phyloP scores from a whole-genome alignment of 2,329 filamentous ascomycete species.

The Huntiella decipiens region DNA sequence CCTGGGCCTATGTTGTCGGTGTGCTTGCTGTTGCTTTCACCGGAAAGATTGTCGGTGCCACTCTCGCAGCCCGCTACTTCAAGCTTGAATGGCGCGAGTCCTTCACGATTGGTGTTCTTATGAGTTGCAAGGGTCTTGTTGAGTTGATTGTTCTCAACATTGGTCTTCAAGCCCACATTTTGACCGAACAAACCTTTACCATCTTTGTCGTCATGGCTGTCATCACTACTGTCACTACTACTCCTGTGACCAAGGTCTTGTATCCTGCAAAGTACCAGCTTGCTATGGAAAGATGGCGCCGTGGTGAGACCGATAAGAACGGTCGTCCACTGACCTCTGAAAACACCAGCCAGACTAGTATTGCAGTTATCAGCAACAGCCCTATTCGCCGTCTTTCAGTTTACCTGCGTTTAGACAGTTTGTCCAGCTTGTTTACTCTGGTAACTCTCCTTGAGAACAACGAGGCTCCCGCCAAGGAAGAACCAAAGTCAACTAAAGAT shows the following conservation, averaged over 20 bases:
- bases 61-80: constrained; percentile 54
- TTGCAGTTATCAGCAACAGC: constrained; percentile 5
- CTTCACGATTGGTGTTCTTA: constrained; percentile 68
- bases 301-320: constrained; percentile 80
- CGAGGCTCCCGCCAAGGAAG: constrained; percentile 6
- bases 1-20: constrained; percentile 79
- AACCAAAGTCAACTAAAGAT: constrained; percentile 11
- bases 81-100: constrained; percentile 82
- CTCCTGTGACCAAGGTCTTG: constrained; percentile 51
- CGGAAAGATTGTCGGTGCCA: constrained; percentile 69
- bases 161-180: constrained; percentile 62
- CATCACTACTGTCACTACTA: constrained; percentile 68
- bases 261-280: constrained; percentile 49
- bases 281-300: constrained; percentile 39
- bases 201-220: constrained; percentile 85
- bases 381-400: constrained; percentile 49
- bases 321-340: constrained; percentile 22
- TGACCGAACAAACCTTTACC: constrained; percentile 67
- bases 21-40: constrained; percentile 66
- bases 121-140: constrained; percentile 93
- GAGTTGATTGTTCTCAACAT: constrained; percentile 83
- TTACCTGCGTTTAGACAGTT: constrained; percentile 67
- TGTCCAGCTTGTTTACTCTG: constrained; percentile 65
- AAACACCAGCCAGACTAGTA: constrained; percentile 13
- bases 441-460: constrained; percentile 47